A percentile compares a stretch with the other conserved stretches of the same genome.
Conservation (phyloP, 1,284 basidiomycete genomes). For the Melampsora occidentalis region DNA sequence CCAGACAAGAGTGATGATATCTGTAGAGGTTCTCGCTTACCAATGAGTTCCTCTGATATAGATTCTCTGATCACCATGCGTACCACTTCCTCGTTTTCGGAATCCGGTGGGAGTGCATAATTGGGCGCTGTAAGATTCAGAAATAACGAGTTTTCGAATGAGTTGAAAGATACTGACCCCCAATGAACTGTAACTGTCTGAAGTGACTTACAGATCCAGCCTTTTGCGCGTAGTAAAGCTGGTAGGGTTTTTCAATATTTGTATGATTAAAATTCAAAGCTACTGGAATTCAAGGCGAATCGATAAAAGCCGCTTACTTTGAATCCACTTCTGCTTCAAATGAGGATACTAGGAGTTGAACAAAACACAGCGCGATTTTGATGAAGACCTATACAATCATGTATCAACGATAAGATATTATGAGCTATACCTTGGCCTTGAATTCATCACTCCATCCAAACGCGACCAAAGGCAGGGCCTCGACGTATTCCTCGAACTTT, state of each 20-base stretch:
- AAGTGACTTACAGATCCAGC: too few species aligned
- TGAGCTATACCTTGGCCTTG: slow-evolving; percentile 57
- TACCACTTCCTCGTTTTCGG: slow-evolving; percentile 71
- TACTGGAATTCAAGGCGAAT: neutral
- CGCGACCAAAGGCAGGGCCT: slow-evolving; percentile 83
- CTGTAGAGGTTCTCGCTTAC: neutral
- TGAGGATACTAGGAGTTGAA: slow-evolving; percentile 69
- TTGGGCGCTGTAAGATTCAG: slow-evolving; percentile 48
- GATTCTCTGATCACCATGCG: slow-evolving; percentile 81
- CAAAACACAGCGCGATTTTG: too few species aligned
- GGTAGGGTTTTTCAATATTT: too few species aligned
- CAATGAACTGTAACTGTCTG: too few species aligned
- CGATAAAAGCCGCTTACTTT: slow-evolving; percentile 2
- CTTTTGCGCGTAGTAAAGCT: neutral
- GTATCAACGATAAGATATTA: too few species aligned
- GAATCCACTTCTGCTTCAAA: slow-evolving; percentile 45
- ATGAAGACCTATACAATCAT: too few species aligned
- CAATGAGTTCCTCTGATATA: slow-evolving; percentile 55
- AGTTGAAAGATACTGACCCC: too few species aligned
- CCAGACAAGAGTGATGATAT: too few species aligned
- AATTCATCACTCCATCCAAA: slow-evolving; percentile 76
- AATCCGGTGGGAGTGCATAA: slow-evolving; percentile 72
- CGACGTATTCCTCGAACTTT: slow-evolving; percentile 63
- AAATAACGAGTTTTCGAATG: too few species aligned
- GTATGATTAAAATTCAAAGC: neutral